Evolutionary conservation across 306 rosid genomes (phyloP), one percentile per base, ranked within the genome.

Genomic region (Trichosanthes truncata): DNA sequence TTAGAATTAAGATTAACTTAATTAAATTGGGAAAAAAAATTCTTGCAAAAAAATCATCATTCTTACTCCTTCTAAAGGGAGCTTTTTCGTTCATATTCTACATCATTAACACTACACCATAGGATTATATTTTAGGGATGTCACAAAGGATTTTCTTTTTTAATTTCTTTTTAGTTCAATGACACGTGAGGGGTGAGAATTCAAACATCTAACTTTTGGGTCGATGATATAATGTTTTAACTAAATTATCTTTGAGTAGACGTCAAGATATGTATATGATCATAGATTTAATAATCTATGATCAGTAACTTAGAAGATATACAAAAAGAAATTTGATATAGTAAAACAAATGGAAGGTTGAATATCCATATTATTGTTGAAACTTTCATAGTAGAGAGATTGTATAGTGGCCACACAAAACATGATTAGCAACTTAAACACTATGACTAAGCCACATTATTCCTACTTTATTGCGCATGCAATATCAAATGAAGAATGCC

Each of bases 401-500:
- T 40, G 53, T 43, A 69, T 43, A 43, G 18, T 69, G 76, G 51
- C 55, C 53, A 69, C 26, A 35, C 20, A 43, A 40, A 41, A 71
- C 53, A 41, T 71, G 41, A 73, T 73, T 7, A 73, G 57, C 40
- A 73, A 48, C 60, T 73, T 73, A 73, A 73, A 26, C 40, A 48
- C 41, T 23, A 5, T 35, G 73, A 25, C 77, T 71, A 45, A 71
- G 77, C 59, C 77, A 73, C 53, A 73, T 48, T 12, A 73, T 48
- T 12, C 77, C 55, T 9, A 73, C 77, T 73, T 73, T 25, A 66
- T 73, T 26, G 77, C 77, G 77, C 77, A 73, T 73, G 77, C 77
- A 73, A 48, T 73, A 73, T 73, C 43, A 73, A 73, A 73, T 73
- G 21, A 71, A 71, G 21, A 71, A 46, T 41, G 21, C 3, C n/a